Percentiles rank a stretch among this genome's conserved stretches.
phyloP scores from a whole-genome alignment of 225 moss, liverwort and hornwort genomes.

The Ulota crispa region DNA sequence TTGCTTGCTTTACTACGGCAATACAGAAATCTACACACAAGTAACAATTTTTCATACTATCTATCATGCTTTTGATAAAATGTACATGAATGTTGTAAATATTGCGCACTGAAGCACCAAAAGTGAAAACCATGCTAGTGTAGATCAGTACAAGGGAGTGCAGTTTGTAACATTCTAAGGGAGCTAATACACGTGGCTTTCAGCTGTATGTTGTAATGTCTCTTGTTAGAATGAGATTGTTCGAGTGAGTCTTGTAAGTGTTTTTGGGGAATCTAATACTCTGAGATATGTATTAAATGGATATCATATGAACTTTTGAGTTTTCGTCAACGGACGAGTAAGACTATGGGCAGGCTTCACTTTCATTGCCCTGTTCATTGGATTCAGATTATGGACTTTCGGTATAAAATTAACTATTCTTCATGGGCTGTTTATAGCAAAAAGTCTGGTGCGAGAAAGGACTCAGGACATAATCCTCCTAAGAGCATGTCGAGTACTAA shows the following conservation, averaged over 20 bases:
- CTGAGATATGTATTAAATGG: not conserved
- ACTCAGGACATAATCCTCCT: not conserved
- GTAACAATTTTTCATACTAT: not conserved
- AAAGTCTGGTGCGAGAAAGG: not conserved
- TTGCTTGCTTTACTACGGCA: not conserved
- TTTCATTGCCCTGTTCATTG: not conserved
- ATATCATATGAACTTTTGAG: not conserved
- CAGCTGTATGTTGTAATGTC: no score
- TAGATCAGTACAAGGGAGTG: not conserved
- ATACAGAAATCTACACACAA: not conserved
- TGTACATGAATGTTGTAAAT: not conserved
- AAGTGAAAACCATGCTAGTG: not conserved
- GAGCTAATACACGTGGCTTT: not conserved
- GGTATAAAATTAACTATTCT: not conserved
- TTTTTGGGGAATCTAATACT: not conserved
- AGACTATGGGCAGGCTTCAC: not conserved
- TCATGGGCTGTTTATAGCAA: not conserved
- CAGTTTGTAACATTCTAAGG: not conserved
- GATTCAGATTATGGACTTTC: not conserved
- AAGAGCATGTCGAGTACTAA: not conserved
- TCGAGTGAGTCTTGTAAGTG: no score
- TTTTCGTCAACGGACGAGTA: not conserved
- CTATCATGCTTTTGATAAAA: not conserved
- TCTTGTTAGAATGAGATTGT: not conserved
- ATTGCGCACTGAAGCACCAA: not conserved